phyloP scores from a whole-genome alignment of 306 rosid genomes.

The Prunus armeniaca region DNA sequence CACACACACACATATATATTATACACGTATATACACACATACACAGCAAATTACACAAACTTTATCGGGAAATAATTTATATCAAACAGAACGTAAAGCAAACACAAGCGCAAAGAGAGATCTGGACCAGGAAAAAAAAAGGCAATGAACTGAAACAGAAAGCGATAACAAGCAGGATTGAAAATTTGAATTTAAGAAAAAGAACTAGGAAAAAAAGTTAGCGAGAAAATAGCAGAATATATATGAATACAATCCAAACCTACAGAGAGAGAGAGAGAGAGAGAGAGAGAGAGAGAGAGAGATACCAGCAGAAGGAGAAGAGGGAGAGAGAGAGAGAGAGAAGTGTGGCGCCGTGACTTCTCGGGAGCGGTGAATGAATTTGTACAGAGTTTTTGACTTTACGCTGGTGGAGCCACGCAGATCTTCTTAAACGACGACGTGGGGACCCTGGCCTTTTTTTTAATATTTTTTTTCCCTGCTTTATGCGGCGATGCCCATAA shows the following conservation, averaged over 20 bases:
- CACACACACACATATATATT: too few relatives aligned
- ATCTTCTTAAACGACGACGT: too few relatives aligned
- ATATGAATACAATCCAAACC: background rate
- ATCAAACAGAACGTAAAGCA: too few relatives aligned
- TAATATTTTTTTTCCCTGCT: too few relatives aligned
- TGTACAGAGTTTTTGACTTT: background rate
- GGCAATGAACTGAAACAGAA: background rate
- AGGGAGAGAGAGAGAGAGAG: background rate
- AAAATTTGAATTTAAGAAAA: background rate
- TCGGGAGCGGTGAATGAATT: background rate
- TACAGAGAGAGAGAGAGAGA: background rate
- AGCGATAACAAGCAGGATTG: background rate
- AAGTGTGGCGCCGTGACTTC: background rate
- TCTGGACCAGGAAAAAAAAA: too few relatives aligned
- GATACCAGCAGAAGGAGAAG: background rate
- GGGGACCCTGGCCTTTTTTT: too few relatives aligned
- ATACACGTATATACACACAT: background rate
- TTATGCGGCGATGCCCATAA: too few relatives aligned
- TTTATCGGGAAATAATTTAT: background rate
- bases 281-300: background rate
- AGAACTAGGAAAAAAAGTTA: background rate
- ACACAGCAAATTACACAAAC: background rate
- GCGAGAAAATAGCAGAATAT: background rate
- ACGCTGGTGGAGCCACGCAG: background rate
- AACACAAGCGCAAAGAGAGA: too few relatives aligned